Evolutionary conservation across 768 basidiomycete species (phyloP), one percentile per base, ranked within the genome.

Genomic region (Dendrothele bispora): DNA sequence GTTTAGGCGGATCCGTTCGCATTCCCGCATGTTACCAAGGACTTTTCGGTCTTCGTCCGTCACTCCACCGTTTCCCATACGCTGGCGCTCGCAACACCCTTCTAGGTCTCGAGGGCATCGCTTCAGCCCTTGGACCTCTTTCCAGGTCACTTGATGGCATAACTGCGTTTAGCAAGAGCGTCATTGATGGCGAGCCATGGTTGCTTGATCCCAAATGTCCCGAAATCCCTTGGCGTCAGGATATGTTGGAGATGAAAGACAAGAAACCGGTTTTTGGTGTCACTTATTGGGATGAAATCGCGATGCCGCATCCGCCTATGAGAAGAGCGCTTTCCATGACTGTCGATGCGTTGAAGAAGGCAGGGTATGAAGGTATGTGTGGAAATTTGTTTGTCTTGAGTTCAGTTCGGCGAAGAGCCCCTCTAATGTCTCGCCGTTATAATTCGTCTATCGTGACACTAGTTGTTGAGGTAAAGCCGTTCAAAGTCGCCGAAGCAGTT

Each of bases 91-190:
- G 67, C 39, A 84, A 83, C 56, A 68, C 77, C 0, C 59, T 75
- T 5, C 61, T 67, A 38, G 83, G 84, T 1, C 79, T 82, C 54
- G 82, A 85, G 56, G 73, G 78, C 17, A 71, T 83, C 34, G 66
- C 68, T 1, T 80, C 79, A 15, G 77, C 79, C 7, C 68, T 83
- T 7, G 83, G 83, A 1, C 83, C 83, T 0, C 73, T 85, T 67
- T 55, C 79, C 1, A 70, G 71, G 43, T 76, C 72, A 1, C 55
- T 77, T 34, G 69, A 70, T n/a, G 80, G 77, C 0, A 56, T 86
- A 42, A 76, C 73, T 53, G 49, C 70, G 0, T 84, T 85, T 67
- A 71, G 74, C 51, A 74, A 74, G 47, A 74, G 79, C 0, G 66
- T 84, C 27, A 59, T 81, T 24, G 72, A 68, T 34, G 58, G 62